A percentile compares a stretch with the other conserved stretches of the same genome.
Evolutionary conservation across 768 basidiomycete genomes (phyloP).

Genomic region (Cystobasidiopsis lactophilus): DNA sequence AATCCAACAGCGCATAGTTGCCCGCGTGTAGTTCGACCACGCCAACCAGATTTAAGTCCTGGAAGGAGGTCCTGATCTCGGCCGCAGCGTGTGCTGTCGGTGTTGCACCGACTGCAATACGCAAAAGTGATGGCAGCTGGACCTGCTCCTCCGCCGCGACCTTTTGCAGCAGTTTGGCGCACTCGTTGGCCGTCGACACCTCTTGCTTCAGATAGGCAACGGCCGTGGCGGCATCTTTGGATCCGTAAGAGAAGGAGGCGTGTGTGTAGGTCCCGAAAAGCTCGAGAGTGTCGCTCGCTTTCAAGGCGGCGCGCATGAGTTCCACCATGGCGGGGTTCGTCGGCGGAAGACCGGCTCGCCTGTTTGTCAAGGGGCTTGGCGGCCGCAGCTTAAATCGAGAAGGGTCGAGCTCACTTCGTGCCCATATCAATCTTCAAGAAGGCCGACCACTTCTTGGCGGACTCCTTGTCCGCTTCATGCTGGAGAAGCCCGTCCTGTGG

Average conservation of each 20-base stretch:
- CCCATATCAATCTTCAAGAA: constrained; percentile 7
- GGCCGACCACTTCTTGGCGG: neutral
- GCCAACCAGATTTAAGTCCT: constrained; percentile 1
- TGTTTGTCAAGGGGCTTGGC: too few species aligned
- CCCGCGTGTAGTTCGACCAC: constrained; percentile 1
- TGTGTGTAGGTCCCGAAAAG: constrained; percentile 6
- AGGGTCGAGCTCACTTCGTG: too few species aligned
- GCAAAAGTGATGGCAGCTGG: neutral
- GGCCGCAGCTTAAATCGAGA: too few species aligned
- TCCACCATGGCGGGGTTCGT: neutral
- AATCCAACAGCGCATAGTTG: constrained; percentile 1
- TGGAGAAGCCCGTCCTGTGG: neutral
- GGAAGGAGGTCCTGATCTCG: neutral
- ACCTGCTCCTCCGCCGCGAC: neutral
- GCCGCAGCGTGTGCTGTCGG: constrained; percentile 6
- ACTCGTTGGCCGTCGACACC: neutral
- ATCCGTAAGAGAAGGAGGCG: constrained; percentile 1
- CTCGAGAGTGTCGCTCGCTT: neutral
- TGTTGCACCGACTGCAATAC: constrained; percentile 6
- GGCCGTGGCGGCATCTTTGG: neutral
- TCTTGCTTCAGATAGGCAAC: constrained; percentile 1
- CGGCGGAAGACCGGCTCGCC: constrained; percentile 6
- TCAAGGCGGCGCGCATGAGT: constrained; percentile 1
- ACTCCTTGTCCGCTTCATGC: neutral
- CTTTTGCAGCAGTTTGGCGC: neutral